Conservation (phyloP, 345 rosid genomes). For the Limnanthes douglasii region DNA sequence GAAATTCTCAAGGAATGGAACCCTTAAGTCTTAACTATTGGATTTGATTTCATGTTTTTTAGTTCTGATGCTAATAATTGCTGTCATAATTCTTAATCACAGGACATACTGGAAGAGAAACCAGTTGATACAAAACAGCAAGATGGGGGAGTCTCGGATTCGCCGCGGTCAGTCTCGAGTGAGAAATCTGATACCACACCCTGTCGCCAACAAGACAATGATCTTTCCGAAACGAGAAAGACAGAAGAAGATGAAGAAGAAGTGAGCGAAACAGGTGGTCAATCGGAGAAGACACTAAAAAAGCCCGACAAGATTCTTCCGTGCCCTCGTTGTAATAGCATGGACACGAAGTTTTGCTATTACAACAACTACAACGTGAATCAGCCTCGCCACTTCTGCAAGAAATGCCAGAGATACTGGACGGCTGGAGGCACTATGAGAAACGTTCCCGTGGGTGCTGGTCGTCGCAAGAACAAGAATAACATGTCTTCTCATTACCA, state of each 20-base stretch:
- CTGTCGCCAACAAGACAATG: slow-evolving; percentile 27
- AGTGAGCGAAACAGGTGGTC: slow-evolving; percentile 22
- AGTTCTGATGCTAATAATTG: too few relatives aligned
- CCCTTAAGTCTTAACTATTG: too few relatives aligned
- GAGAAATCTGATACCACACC: slow-evolving; percentile 15
- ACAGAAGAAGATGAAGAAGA: slow-evolving; percentile 29
- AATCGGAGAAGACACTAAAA: slow-evolving; percentile 38
- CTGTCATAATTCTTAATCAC: too few relatives aligned
- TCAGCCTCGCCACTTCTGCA: slow-evolving; percentile 91
- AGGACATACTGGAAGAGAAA: slow-evolving; percentile 27
- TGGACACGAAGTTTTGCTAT: slow-evolving; percentile 94
- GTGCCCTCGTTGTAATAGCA: slow-evolving; percentile 88
- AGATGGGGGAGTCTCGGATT: too few relatives aligned
- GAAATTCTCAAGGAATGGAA: too few relatives aligned
- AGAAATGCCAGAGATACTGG: slow-evolving; percentile 96
- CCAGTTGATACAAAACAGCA: slow-evolving; percentile 16
- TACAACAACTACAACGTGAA: slow-evolving; percentile 88
- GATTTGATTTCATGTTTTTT: too few relatives aligned
- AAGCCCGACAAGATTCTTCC: slow-evolving; percentile 80
- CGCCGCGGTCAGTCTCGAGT: too few relatives aligned
- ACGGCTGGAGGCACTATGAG: slow-evolving; percentile 97
- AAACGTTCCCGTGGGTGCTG: slow-evolving; percentile 93
- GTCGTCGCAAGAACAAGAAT: slow-evolving; percentile 83
- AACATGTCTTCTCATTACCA: slow-evolving; percentile 53
- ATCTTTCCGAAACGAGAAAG: slow-evolving; percentile 23